phyloP scores from a whole-genome alignment of 1,139 yeast species.

The Yamadazyma blattariae region DNA sequence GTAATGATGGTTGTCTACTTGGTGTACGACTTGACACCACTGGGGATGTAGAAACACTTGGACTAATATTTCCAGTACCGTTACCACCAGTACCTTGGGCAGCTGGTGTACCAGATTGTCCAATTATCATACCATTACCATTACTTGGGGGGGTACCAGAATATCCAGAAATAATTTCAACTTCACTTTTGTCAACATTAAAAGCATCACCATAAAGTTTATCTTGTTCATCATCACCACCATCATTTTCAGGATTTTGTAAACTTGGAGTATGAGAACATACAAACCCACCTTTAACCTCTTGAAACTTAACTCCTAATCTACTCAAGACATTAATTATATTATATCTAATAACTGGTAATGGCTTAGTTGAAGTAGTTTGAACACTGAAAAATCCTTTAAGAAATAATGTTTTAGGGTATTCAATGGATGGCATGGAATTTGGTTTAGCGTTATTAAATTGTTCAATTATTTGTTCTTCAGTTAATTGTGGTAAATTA shows the following conservation, averaged over 20 bases:
- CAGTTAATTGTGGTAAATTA: constrained; percentile 47
- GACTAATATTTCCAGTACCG: neutral
- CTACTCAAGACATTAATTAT: constrained; percentile 75
- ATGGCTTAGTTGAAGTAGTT: constrained; percentile 89
- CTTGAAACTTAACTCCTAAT: constrained; percentile 79
- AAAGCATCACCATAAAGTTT: constrained; percentile 45
- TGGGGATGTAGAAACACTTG: neutral
- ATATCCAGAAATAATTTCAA: constrained; percentile 4
- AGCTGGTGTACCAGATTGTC: constrained; percentile 1
- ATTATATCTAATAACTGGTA: constrained; percentile 84
- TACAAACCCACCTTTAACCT: constrained; percentile 91
- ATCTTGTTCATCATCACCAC: constrained; percentile 27
- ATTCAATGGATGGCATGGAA: constrained; percentile 91
- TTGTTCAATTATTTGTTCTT: constrained; percentile 62
- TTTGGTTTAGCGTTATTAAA: constrained; percentile 72
- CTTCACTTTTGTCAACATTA: constrained; percentile 14
- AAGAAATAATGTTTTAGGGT: constrained; percentile 85
- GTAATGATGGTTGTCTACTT: constrained; percentile 40
- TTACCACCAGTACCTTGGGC: neutral
- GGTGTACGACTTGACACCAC: constrained; percentile 17
- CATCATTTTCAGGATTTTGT: constrained; percentile 24
- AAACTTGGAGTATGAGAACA: constrained; percentile 69
- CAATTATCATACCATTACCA: constrained; percentile 1
- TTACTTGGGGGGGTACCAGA: constrained; percentile 2
- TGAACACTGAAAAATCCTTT: constrained; percentile 96